Conservation (phyloP, 495 filamentous ascomycete genomes). For the Hyphodiscus hymeniophilus region DNA sequence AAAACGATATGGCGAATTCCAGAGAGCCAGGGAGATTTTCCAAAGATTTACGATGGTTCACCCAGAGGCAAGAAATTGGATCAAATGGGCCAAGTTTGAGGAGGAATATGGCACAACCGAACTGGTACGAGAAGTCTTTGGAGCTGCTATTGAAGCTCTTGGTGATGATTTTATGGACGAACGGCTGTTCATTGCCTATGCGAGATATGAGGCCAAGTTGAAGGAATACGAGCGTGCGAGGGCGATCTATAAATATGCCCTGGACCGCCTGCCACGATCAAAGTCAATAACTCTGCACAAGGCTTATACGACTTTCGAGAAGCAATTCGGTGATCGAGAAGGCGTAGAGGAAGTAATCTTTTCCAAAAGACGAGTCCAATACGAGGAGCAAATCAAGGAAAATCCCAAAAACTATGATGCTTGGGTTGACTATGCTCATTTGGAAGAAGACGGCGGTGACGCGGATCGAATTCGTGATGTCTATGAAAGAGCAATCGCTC, state of each 20-base stretch:
- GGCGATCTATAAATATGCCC: slow-evolving; percentile 92
- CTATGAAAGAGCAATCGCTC: slow-evolving; percentile 93
- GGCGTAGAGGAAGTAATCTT: slow-evolving; percentile 93
- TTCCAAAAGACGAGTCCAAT: slow-evolving; percentile 88
- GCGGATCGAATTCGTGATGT: slow-evolving; percentile 77
- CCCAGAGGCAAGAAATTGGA: slow-evolving; percentile 93
- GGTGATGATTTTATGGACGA: slow-evolving; percentile 97
- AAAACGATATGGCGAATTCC: slow-evolving; percentile 87
- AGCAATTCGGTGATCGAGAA: slow-evolving; percentile 90
- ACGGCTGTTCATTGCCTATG: slow-evolving; percentile 86
- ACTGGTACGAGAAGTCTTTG: slow-evolving; percentile 86
- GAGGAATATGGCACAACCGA: slow-evolving; percentile 90
- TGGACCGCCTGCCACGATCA: slow-evolving; percentile 83
- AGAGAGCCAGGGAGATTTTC: slow-evolving; percentile 77
- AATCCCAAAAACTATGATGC: slow-evolving; percentile 91
- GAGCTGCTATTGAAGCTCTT: slow-evolving; percentile 77
- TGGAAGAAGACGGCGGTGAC: slow-evolving; percentile 80
- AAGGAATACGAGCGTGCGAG: slow-evolving; percentile 94
- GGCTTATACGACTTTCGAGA: slow-evolving; percentile 94
- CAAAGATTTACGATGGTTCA: slow-evolving; percentile 88
- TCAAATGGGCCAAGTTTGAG: slow-evolving; percentile 97
- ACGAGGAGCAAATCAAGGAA: slow-evolving; percentile 88
- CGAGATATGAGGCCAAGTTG: slow-evolving; percentile 83
- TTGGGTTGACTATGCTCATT: slow-evolving; percentile 91
- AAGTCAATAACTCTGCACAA: slow-evolving; percentile 82